Conservation (phyloP, 2,329 filamentous ascomycete species). For the Penicillium aurantiogriseum region DNA sequence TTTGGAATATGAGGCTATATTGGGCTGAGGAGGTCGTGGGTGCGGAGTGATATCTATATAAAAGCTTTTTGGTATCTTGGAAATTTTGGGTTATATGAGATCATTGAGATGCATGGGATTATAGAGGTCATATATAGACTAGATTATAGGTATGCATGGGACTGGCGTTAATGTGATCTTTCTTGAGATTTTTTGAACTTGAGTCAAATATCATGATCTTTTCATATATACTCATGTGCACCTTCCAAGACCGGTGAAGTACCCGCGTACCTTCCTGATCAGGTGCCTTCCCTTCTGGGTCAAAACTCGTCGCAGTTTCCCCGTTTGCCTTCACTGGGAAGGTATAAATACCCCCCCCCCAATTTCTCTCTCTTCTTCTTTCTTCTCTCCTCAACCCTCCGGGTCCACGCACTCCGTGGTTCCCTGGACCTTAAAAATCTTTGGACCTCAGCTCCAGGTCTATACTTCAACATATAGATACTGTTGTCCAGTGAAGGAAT, state of each 20-base stretch:
- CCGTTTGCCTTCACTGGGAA: not conserved
- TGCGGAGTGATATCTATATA: not conserved
- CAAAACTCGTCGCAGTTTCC: not conserved
- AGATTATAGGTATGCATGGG: not conserved
- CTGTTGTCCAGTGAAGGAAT: too few relatives aligned
- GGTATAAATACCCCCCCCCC: not conserved
- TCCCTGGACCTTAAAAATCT: too few relatives aligned
- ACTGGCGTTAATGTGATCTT: not conserved
- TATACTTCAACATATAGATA: too few relatives aligned
- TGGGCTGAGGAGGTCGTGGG: slow-evolving; percentile 10
- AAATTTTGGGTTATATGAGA: not conserved
- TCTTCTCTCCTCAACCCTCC: too few relatives aligned
- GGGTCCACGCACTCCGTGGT: too few relatives aligned
- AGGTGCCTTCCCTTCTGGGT: not conserved
- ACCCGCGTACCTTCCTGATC: not conserved
- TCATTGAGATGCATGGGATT: not conserved
- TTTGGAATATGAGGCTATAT: slow-evolving; percentile 41
- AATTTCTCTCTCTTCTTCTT: too few relatives aligned
- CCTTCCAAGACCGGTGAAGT: not conserved
- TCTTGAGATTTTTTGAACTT: too few relatives aligned
- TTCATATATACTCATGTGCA: not conserved
- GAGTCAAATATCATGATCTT: not conserved
- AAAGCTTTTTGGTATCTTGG: not conserved
- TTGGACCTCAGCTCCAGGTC: too few relatives aligned
- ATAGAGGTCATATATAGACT: not conserved